A percentile compares a stretch with the other conserved stretches of the same genome.
Conservation (phyloP, 1,284 basidiomycete genomes). For the Peniophora sp. region DNA sequence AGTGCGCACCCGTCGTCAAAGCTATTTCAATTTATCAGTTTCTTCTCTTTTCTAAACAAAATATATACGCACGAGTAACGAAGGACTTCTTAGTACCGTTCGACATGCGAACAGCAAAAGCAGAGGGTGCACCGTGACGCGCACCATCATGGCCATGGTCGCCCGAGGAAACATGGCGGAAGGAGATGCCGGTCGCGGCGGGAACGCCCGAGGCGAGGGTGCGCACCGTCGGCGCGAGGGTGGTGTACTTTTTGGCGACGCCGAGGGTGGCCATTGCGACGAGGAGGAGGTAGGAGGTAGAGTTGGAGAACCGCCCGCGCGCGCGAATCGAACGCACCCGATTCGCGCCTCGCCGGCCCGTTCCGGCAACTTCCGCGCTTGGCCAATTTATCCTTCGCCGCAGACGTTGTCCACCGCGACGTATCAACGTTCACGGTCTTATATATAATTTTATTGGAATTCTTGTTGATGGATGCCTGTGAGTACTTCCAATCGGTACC, state of each 20-base stretch:
- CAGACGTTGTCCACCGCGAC: too few species aligned
- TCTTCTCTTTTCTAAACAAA: neutral
- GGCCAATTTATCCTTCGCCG: too few species aligned
- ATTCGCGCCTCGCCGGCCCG: too few species aligned
- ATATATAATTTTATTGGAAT: too few species aligned
- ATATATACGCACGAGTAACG: conserved; percentile 53
- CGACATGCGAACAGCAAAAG: conserved; percentile 56
- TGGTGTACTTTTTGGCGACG: conserved; percentile 74
- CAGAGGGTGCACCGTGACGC: conserved; percentile 60
- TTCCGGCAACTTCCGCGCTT: too few species aligned
- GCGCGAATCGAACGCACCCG: too few species aligned
- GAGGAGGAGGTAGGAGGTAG: neutral
- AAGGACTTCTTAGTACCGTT: conserved; percentile 56
- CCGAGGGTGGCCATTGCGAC: conserved; percentile 56
- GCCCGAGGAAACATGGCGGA: conserved; percentile 38
- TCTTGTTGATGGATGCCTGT: too few species aligned
- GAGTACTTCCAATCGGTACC: too few species aligned
- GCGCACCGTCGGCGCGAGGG: conserved; percentile 76
- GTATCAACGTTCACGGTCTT: too few species aligned
- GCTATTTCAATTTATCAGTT: conserved; percentile 19
- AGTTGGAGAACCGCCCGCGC: too few species aligned
- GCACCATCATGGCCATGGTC: conserved; percentile 48
- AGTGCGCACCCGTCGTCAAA: conserved; percentile 44
- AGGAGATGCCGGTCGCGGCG: conserved; percentile 19
- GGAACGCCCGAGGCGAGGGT: conserved; percentile 71